These are phyloP conservation scores for Holtermanniella nyarrowii DNA, from an alignment of 768 basidiomycete genomes.

Conservation along the genomic window DNA sequence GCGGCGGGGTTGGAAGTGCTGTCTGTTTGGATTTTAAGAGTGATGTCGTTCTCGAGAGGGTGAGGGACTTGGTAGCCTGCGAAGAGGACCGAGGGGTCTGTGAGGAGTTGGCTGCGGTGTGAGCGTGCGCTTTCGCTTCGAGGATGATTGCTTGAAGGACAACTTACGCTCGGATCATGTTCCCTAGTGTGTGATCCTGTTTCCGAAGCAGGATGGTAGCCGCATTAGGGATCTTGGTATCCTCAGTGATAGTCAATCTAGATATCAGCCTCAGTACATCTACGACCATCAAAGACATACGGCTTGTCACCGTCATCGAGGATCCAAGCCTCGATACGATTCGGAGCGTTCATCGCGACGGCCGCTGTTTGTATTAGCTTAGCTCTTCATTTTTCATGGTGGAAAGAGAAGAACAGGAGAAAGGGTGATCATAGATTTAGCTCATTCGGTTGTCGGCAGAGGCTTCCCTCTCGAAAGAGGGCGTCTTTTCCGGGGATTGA, in stretches of 20 bases:
- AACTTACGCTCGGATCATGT: conserved; percentile 76
- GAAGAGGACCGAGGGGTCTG: conserved; percentile 79
- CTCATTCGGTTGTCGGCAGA: conserved; percentile 16
- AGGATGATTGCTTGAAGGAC: not conserved
- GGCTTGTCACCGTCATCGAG: conserved; percentile 86
- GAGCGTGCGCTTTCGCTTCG: conserved; percentile 3
- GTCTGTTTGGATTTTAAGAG: conserved; percentile 93
- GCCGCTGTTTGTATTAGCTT: conserved; percentile 2
- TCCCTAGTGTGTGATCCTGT: conserved; percentile 93
- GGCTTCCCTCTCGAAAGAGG: conserved; percentile 13
- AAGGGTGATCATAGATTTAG: conserved; percentile 8
- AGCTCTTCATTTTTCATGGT: conserved; percentile 1
- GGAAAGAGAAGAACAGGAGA: conserved; percentile 1
- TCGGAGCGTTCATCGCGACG: conserved; percentile 81
- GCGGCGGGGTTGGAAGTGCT: conserved; percentile 70
- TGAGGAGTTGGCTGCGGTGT: conserved; percentile 68
- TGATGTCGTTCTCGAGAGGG: conserved; percentile 85
- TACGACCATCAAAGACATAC: conserved; percentile 50
- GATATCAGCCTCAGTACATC: not conserved
- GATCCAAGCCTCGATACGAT: conserved; percentile 79
- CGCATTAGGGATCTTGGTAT: conserved; percentile 95
- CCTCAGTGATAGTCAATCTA: conserved; percentile 83
- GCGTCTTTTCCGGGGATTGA: conserved; percentile 49
- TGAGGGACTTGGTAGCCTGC: conserved; percentile 98
- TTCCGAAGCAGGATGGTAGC: conserved; percentile 89